Evolutionary conservation across 1,139 yeast species (phyloP).

Genomic region (Geotrichum siamense): DNA sequence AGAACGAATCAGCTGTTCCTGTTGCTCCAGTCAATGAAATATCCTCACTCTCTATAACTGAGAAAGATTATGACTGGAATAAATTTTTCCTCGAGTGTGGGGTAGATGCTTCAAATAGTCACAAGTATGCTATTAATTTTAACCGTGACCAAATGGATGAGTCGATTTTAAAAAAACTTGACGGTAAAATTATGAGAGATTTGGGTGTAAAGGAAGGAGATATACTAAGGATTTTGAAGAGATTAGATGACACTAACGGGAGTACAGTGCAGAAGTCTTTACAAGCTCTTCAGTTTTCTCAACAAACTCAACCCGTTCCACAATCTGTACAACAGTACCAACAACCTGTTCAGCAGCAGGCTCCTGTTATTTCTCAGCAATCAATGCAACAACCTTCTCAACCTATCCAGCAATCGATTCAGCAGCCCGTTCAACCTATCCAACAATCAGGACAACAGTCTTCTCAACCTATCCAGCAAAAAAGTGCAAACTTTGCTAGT

Average conservation of each 20-base stretch:
- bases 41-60: slow-evolving; percentile 16
- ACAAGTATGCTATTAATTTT: slow-evolving; percentile 81
- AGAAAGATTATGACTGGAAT: slow-evolving; percentile 80
- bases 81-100: slow-evolving; percentile 91
- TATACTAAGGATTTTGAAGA: slow-evolving; percentile 78
- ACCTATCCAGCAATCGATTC: neutral
- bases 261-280: slow-evolving; percentile 6
- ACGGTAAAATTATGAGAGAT: slow-evolving; percentile 76
- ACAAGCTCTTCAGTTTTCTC: neutral
- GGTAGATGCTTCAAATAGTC: slow-evolving; percentile 89
- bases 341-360: slow-evolving; percentile 4
- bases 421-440: neutral
- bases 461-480: slow-evolving; percentile 22
- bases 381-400: slow-evolving; percentile 6
- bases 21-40: neutral
- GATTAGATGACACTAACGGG: slow-evolving; percentile 63
- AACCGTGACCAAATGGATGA: slow-evolving; percentile 91
- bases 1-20: neutral
- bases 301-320: neutral
- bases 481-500: slow-evolving; percentile 21
- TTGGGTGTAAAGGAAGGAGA: slow-evolving; percentile 95
- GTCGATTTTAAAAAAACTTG: slow-evolving; percentile 69
- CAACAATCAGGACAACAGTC: neutral
- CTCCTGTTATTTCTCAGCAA: slow-evolving; percentile 3
- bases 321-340: neutral